Percentiles rank a stretch among this genome's conserved stretches.
Conservation (phyloP, 495 filamentous ascomycete genomes). For the Penicillium simplicissimum region DNA sequence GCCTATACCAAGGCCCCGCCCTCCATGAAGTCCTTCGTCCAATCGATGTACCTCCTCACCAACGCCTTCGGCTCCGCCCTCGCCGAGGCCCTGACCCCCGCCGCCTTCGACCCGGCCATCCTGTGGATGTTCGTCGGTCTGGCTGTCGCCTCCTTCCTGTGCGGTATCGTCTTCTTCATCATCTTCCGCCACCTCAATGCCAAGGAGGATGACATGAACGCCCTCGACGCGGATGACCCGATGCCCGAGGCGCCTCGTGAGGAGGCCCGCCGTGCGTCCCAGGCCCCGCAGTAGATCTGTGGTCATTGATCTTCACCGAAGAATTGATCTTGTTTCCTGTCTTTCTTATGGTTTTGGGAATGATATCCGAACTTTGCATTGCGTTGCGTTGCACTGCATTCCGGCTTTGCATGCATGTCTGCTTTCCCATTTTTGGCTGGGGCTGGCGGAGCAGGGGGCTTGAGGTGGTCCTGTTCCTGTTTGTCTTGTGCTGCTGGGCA, state of each 20-base stretch:
- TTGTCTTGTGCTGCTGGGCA: slow-evolving; percentile 12
- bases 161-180: slow-evolving; percentile 48
- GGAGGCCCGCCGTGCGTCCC: slow-evolving; percentile 17
- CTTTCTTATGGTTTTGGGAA: not conserved
- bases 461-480: not conserved
- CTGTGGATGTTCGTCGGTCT: slow-evolving; percentile 67
- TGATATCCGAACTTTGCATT: not conserved
- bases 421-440: not conserved
- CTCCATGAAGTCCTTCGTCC: slow-evolving; percentile 80
- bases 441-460: slow-evolving; percentile 1
- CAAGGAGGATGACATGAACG: slow-evolving; percentile 50
- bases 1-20: slow-evolving; percentile 83
- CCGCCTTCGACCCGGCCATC: slow-evolving; percentile 69
- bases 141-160: slow-evolving; percentile 48
- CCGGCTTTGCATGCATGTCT: not conserved
- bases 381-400: not conserved
- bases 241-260: slow-evolving; percentile 23
- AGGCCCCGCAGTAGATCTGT: slow-evolving; percentile 14
- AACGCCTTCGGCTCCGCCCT: slow-evolving; percentile 72
- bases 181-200: slow-evolving; percentile 47
- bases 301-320: not conserved
- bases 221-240: slow-evolving; percentile 40
- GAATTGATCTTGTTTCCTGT: slow-evolving; percentile 1
- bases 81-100: slow-evolving; percentile 67
- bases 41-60: slow-evolving; percentile 71